Percentiles rank a stretch among this genome's conserved stretches.
phyloP scores from a whole-genome alignment of 1,139 yeast species.

The Ogataea hybrid region DNA sequence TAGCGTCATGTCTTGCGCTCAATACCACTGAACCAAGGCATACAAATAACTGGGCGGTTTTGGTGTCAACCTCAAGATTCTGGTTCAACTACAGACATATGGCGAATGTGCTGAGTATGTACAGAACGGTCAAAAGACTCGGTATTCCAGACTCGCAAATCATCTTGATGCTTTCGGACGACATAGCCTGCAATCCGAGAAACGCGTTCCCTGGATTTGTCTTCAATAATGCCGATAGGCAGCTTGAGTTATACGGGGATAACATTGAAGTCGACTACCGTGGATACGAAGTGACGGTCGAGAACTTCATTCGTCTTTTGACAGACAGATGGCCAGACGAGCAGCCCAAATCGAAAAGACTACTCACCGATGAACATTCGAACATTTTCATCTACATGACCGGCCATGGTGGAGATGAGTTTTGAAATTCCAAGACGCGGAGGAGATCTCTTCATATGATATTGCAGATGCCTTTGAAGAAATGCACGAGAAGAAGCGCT shows the following conservation, averaged over 20 bases:
- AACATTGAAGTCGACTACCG: constrained; percentile 94
- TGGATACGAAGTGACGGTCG: constrained; percentile 98
- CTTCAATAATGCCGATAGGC: constrained; percentile 90
- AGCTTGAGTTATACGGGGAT: constrained; percentile 92
- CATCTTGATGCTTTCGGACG: constrained; percentile 93
- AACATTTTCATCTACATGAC: constrained; percentile 94
- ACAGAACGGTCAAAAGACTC: constrained; percentile 89
- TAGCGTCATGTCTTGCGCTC: constrained; percentile 2
- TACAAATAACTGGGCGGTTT: constrained; percentile 91
- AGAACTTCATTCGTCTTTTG: constrained; percentile 81
- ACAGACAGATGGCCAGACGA: constrained; percentile 96
- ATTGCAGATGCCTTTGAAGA: constrained; percentile 97
- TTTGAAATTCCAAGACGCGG: constrained; percentile 97
- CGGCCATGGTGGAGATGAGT: constrained; percentile 98
- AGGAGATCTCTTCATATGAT: constrained; percentile 93
- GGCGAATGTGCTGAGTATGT: constrained; percentile 94
- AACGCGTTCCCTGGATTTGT: constrained; percentile 96
- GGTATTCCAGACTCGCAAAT: constrained; percentile 99
- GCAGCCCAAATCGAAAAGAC: constrained; percentile 88
- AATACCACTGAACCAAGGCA: constrained; percentile 41
- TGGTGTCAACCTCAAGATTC: constrained; percentile 92
- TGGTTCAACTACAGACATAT: constrained; percentile 98
- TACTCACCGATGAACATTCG: constrained; percentile 89
- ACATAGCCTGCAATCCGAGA: constrained; percentile 94
- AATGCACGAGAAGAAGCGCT: constrained; percentile 93